These are phyloP conservation scores for Trypanosoma rangeli DNA, from an alignment of 208 protist species.

Conservation along the genomic window DNA sequence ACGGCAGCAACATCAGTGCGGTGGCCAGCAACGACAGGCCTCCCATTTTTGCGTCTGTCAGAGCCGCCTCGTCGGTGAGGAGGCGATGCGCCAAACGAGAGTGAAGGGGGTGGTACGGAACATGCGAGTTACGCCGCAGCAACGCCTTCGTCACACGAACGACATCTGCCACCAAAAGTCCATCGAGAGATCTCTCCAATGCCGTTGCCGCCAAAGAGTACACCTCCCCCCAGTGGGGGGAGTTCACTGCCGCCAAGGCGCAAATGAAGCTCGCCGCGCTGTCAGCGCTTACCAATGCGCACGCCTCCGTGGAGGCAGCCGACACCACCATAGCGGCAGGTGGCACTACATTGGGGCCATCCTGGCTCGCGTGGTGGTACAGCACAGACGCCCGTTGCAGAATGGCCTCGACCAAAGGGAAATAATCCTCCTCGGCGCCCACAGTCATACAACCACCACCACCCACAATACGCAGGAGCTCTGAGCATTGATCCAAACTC, in stretches of 20 bases:
- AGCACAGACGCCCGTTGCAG: constrained; percentile 26
- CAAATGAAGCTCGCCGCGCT: constrained; percentile 23
- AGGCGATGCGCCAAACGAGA: constrained; percentile 46
- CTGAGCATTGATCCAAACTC: constrained; percentile 23
- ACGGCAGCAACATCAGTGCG: constrained; percentile 27
- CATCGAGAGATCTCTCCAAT: constrained; percentile 22
- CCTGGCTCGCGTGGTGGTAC: constrained; percentile 1
- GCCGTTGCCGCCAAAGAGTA: constrained; percentile 48
- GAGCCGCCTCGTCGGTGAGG: constrained; percentile 36
- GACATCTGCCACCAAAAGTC: constrained; percentile 5
- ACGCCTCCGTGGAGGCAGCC: constrained; percentile 30
- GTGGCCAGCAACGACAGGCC: constrained; percentile 21
- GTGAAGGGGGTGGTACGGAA: constrained; percentile 70
- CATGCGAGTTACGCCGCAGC: constrained; percentile 49
- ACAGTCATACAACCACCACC: constrained; percentile 14
- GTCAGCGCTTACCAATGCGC: not conserved
- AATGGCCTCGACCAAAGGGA: constrained; percentile 37
- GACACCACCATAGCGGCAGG: not conserved
- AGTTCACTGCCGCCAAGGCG: constrained; percentile 35
- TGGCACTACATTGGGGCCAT: not conserved
- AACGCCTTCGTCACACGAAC: constrained; percentile 37
- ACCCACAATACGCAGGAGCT: constrained; percentile 32
- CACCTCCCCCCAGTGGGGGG: constrained; percentile 45
- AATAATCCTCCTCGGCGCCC: constrained; percentile 54
- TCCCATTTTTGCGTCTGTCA: constrained; percentile 25